These are phyloP conservation scores for Kodamaea arcana DNA, from an alignment of 1,139 yeast genomes.

Conservation along the genomic window DNA sequence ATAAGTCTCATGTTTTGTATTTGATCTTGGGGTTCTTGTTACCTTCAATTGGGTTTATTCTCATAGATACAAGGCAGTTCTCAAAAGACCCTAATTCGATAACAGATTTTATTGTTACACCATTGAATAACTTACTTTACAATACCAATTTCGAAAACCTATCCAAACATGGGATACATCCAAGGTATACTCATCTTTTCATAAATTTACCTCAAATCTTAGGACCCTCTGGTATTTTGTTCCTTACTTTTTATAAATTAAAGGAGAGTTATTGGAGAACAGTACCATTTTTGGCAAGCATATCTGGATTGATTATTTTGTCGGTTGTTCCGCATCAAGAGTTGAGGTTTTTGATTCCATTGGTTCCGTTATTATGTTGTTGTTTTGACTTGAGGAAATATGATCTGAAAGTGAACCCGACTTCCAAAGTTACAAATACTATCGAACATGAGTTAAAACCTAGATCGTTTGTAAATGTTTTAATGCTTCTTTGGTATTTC, in stretches of 20 bases:
- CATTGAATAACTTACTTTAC: slow-evolving; percentile 71
- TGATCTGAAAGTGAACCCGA: neutral
- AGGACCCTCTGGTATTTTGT: slow-evolving; percentile 63
- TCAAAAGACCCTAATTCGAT: neutral
- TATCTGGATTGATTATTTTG: slow-evolving; percentile 58
- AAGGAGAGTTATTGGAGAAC: slow-evolving; percentile 35
- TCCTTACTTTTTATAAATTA: slow-evolving; percentile 31
- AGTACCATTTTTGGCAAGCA: slow-evolving; percentile 53
- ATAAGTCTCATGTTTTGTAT: slow-evolving; percentile 20
- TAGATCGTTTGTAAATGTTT: slow-evolving; percentile 10
- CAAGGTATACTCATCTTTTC: slow-evolving; percentile 67
- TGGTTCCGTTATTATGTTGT: slow-evolving; percentile 66
- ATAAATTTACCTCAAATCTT: slow-evolving; percentile 74
- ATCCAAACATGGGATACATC: slow-evolving; percentile 78
- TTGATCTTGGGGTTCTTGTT: slow-evolving; percentile 26
- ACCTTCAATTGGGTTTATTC: slow-evolving; percentile 38
- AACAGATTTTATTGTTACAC: slow-evolving; percentile 51
- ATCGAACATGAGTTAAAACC: neutral
- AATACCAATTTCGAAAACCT: slow-evolving; percentile 60
- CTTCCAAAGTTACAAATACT: slow-evolving; percentile 1
- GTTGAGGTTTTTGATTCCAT: slow-evolving; percentile 74
- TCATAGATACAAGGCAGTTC: slow-evolving; percentile 38
- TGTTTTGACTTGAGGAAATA: slow-evolving; percentile 47
- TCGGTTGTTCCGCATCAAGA: slow-evolving; percentile 90
- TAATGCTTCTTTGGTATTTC: slow-evolving; percentile 50